Evolutionary conservation across 257 asterid genomes (phyloP), one percentile per base, ranked within the genome.

Genomic region (Nicotiana benthamiana): DNA sequence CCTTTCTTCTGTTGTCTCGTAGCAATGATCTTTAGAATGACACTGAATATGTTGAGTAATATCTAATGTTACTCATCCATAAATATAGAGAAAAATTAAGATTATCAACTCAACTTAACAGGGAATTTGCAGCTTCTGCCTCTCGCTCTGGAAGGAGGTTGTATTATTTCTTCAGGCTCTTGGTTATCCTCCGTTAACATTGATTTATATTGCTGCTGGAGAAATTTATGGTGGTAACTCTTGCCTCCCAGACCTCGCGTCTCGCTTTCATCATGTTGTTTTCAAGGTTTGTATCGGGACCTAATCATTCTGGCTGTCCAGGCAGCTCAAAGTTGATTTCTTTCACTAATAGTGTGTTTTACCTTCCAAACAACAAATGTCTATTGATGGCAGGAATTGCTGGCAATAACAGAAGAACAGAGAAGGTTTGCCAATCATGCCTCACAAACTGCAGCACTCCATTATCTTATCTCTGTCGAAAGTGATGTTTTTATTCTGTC

Each of bases 131-230:
- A 98, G 99, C 75, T 89, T 91, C 61, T 95, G 98, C 84, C 99
- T 43, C 86, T 95, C 81, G 92, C 98, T 30, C 98, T 97, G 98
- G 68, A 93, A 92, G 88, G 99, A 95, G 86, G 97, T 93, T 46
- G 98, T 97, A 59, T 76, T 91, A 78, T 90, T 95, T 92, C 97
- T 95, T 83, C 89, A 90, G 75, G 94, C 97, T 84, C 91, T 91
- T 79, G 98, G 96, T 83, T 95, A 89, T 84, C 94, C 94, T 79
- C 82, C 87, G 6, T 91, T 95, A 56, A 91, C 95, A 72, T 83
- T 90, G 85, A 89, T 95, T 77, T 93, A 95, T 86, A 80, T 93
- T 85, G 98, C 99, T 80, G 97, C 98, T 53, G 99, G 97, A 59
- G 93, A 92, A 87, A 92, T 93, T 77, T 95, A 91, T 90, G 97